phyloP scores from a whole-genome alignment of 768 basidiomycete genomes.

The Amanita phalloides region DNA sequence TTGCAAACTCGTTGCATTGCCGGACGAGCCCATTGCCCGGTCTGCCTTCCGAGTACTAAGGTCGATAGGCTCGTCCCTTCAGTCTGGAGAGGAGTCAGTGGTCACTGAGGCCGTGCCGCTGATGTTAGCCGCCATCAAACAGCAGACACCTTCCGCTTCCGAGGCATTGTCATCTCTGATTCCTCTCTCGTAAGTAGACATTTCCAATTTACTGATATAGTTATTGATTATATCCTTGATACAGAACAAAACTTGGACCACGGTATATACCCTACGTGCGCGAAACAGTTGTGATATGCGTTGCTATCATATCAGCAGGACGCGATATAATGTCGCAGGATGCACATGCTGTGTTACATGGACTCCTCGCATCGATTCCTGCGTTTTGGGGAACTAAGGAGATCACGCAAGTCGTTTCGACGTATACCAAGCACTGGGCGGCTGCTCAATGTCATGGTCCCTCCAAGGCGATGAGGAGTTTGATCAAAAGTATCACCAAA shows the following conservation, averaged over 20 bases:
- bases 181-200: conserved; percentile 45
- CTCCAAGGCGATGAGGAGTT: conserved; percentile 22
- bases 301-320: conserved; percentile 32
- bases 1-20: conserved; percentile 32
- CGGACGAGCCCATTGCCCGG: conserved; percentile 26
- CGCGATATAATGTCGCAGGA: conserved; percentile 14
- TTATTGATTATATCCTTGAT: conserved; percentile 6
- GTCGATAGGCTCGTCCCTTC: conserved; percentile 45
- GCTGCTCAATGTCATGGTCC: conserved; percentile 21
- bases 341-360: conserved; percentile 42
- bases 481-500: conserved; percentile 63
- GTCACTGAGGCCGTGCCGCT: conserved; percentile 51
- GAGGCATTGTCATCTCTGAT: conserved; percentile 45
- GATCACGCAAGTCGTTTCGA: conserved; percentile 39
- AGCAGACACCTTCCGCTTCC: conserved; percentile 19
- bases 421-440: conserved; percentile 40
- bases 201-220: background rate
- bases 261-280: conserved; percentile 82
- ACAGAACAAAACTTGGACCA: conserved; percentile 69
- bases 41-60: conserved; percentile 52
- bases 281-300: conserved; percentile 51
- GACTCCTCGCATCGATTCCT: conserved; percentile 66
- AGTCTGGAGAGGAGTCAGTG: conserved; percentile 54
- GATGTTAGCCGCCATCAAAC: conserved; percentile 38
- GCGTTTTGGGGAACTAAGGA: conserved; percentile 70